Conservation (phyloP, 2,329 filamentous ascomycete species). For the Decorospora gaudefroyi region DNA sequence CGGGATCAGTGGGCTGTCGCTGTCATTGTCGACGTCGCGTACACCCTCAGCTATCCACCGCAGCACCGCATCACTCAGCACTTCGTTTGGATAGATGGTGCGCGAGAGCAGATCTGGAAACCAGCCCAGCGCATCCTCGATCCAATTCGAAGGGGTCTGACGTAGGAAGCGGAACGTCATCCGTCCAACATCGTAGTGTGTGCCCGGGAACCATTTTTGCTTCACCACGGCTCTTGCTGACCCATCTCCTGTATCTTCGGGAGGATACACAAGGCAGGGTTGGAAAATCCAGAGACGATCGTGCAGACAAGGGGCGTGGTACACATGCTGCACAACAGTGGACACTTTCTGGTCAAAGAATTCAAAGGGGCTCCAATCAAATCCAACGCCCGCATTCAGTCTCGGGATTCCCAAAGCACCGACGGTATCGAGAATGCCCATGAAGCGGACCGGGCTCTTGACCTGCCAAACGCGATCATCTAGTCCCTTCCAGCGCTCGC, state of each 20-base stretch:
- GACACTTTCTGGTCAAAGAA: slow-evolving; percentile 45
- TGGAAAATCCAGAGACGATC: slow-evolving; percentile 45
- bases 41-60: slow-evolving; percentile 39
- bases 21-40: slow-evolving; percentile 16
- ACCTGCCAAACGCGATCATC: slow-evolving; percentile 35
- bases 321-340: slow-evolving; percentile 40
- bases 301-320: slow-evolving; percentile 42
- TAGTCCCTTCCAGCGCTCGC: slow-evolving; percentile 23
- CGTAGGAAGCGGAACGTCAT: slow-evolving; percentile 44
- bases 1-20: slow-evolving; percentile 24
- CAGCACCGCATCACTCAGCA: slow-evolving; percentile 40
- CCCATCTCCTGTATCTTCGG: slow-evolving; percentile 7
- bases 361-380: slow-evolving; percentile 45
- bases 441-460: slow-evolving; percentile 38
- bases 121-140: slow-evolving; percentile 35
- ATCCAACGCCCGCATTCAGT: slow-evolving; percentile 43
- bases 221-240: slow-evolving; percentile 22
- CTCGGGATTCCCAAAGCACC: slow-evolving; percentile 43
- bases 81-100: slow-evolving; percentile 42
- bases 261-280: slow-evolving; percentile 18
- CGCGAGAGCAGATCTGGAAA: slow-evolving; percentile 34
- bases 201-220: slow-evolving; percentile 46
- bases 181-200: slow-evolving; percentile 46
- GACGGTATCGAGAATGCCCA: slow-evolving; percentile 45
- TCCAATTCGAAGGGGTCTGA: slow-evolving; percentile 31